Evolutionary conservation across 306 rosid species (phyloP).

Genomic region (Citrullus mucosospermus): DNA sequence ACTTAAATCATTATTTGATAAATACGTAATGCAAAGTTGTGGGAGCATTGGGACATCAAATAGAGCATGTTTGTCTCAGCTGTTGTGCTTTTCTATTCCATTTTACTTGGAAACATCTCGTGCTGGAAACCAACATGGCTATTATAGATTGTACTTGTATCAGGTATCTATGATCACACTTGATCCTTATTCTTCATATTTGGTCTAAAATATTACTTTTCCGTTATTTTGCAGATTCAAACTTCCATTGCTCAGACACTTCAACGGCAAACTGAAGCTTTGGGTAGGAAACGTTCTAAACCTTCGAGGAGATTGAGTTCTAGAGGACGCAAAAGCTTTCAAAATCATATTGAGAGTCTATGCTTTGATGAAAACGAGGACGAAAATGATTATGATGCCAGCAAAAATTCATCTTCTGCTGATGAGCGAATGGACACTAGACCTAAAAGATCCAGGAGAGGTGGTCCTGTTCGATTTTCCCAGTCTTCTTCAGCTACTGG

Average conservation of each 20-base stretch:
- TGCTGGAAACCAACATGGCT: not conserved
- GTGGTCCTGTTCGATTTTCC: constrained; percentile 38
- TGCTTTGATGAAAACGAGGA: constrained; percentile 50
- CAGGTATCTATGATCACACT: not conserved
- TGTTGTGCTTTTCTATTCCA: not conserved
- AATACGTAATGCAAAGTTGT: not conserved
- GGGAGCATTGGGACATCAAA: not conserved
- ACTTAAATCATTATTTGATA: not conserved
- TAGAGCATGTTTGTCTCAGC: not conserved
- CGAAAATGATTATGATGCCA: constrained; percentile 36
- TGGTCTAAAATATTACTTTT: constrained; percentile 6
- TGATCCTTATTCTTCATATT: not conserved
- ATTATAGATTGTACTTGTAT: not conserved
- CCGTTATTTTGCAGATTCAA: constrained; percentile 41
- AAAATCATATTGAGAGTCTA: constrained; percentile 28
- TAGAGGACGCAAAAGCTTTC: constrained; percentile 37
- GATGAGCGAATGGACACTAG: constrained; percentile 45
- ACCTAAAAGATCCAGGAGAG: constrained; percentile 35
- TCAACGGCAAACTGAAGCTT: constrained; percentile 49
- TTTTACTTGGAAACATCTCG: not conserved
- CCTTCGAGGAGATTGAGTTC: constrained; percentile 37
- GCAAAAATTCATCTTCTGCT: constrained; percentile 45
- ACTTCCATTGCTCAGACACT: constrained; percentile 57
- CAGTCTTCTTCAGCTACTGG: constrained; percentile 31
- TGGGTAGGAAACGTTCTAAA: constrained; percentile 42